Percentiles rank a stretch among this genome's conserved stretches.
Conservation (phyloP, 2,329 filamentous ascomycete species). For the Aureobasidium subglaciale region DNA sequence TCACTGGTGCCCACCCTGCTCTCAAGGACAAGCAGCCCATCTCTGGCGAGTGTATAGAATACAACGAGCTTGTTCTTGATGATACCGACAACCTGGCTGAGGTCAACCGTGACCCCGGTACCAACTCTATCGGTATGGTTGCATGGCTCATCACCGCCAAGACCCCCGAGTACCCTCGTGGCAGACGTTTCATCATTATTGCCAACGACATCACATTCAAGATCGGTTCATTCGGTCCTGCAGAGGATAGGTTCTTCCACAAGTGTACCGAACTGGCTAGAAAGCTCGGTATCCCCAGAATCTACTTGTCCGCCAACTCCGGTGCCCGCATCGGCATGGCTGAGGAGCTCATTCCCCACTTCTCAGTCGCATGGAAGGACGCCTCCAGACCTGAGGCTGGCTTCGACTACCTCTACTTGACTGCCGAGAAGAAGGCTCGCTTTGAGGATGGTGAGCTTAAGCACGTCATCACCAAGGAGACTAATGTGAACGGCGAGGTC, state of each 20-base stretch:
- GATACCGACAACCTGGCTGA: slow-evolving; percentile 88
- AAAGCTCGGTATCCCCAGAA: slow-evolving; percentile 88
- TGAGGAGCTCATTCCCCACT: slow-evolving; percentile 93
- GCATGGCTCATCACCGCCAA: slow-evolving; percentile 93
- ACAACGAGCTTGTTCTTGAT: slow-evolving; percentile 89
- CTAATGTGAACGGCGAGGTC: slow-evolving; percentile 80
- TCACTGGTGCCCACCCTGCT: slow-evolving; percentile 63
- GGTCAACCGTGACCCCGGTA: slow-evolving; percentile 88
- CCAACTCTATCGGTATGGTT: slow-evolving; percentile 96
- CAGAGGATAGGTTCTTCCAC: slow-evolving; percentile 97
- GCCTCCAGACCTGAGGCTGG: slow-evolving; percentile 70
- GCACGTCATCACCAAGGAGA: slow-evolving; percentile 79
- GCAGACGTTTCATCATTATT: slow-evolving; percentile 88
- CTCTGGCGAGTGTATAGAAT: slow-evolving; percentile 85
- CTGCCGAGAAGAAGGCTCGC: slow-evolving; percentile 73
- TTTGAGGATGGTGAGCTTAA: slow-evolving; percentile 72
- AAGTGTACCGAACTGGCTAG: slow-evolving; percentile 96
- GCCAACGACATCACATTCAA: slow-evolving; percentile 99
- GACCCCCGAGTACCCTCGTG: slow-evolving; percentile 90
- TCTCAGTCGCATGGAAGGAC: slow-evolving; percentile 96
- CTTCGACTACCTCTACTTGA: slow-evolving; percentile 96
- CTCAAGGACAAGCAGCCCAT: slow-evolving; percentile 75
- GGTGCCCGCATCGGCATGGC: slow-evolving; percentile 95
- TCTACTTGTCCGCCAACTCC: slow-evolving; percentile 98
- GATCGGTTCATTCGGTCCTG: slow-evolving; percentile 94